Base-by-base conservation (phyloP, 306 rosid species). In the Begonia peltatifolia region DNA sequence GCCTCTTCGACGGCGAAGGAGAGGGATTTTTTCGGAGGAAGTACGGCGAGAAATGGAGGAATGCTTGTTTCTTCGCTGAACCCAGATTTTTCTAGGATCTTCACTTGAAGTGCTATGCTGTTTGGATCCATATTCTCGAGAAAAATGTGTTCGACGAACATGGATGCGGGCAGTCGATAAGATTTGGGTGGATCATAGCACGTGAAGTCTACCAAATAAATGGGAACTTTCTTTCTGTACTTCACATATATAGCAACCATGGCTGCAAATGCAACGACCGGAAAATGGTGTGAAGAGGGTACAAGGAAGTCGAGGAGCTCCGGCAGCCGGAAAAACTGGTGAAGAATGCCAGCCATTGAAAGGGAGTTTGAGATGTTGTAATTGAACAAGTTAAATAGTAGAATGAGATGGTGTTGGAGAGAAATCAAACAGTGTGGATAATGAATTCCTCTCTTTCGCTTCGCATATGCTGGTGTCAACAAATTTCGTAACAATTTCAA, bases 61-160 rank as follows among this genome's bases (percentile, higher is more conserved):
- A 83, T 55, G 14, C 89, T 73, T 0, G 95, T 83, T 50, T 87
- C 93, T 54, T 87, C 95, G 0, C 94, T 93, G 0, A 87, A 75
- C 0, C 95, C 93, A 5, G 95, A 87, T 1, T 93, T 79, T 58
- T 87, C 94, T 0, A 87, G 89, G 14, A 87, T 83, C 43, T 84
- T 67, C 89, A 83, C 80, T 41, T 87, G 95, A 15, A 87, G 78
- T 69, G 83, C 88, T 0, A 87, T 93, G 56, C 86, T 77, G 59
- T 80, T 83, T 0, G 38, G 38, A 30, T 30, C 38, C 38, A 30
- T 30, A 30, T 7, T 30, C 9, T 7, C 23, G 23, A 20, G 23
- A 20, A 20, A 20, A 20, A 20, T 20, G 2, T 20, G 23, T 20
- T 20, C 23, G 95, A 93, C 93, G 95, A 0, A 93, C 93, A 54